Evolutionary conservation across 805 yeast species (phyloP).

Genomic region (Hanseniaspora taiwanica): DNA sequence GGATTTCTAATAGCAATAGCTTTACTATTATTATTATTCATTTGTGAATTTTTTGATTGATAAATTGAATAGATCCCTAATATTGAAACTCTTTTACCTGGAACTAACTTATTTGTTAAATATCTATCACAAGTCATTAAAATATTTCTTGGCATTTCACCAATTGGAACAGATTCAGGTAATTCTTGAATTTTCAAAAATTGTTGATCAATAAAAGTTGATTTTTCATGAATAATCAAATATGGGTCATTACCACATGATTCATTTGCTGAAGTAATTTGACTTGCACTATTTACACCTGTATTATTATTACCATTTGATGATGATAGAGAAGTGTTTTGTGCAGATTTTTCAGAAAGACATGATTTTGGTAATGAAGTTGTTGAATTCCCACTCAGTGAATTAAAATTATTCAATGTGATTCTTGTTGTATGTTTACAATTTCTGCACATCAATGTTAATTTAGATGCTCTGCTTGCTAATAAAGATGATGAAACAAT

Average conservation of each 20-base stretch:
- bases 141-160: conserved; percentile 96
- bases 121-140: conserved; percentile 79
- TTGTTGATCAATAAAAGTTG: conserved; percentile 91
- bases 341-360: conserved; percentile 15
- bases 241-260: conserved; percentile 88
- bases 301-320: conserved; percentile 5
- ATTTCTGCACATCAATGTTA: conserved; percentile 74
- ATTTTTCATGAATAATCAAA: conserved; percentile 83
- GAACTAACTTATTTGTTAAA: conserved; percentile 79
- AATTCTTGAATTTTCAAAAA: conserved; percentile 85
- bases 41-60: conserved; percentile 49
- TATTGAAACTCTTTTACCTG: conserved; percentile 88
- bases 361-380: conserved; percentile 21
- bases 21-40: conserved; percentile 25
- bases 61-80: conserved; percentile 88
- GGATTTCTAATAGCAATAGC: conserved; percentile 88
- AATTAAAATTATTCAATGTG: conserved; percentile 24
- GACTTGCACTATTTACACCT: conserved; percentile 10
- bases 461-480: conserved; percentile 71
- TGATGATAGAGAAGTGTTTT: conserved; percentile 7
- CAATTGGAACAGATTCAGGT: conserved; percentile 98
- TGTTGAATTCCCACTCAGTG: conserved; percentile 20
- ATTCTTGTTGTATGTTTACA: conserved; percentile 72
- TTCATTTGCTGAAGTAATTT: conserved; percentile 15
- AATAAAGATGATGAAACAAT: conserved; percentile 83